Evolutionary conservation across 495 filamentous ascomycete species (phyloP).

Genomic region (Bacidia gigantensis): DNA sequence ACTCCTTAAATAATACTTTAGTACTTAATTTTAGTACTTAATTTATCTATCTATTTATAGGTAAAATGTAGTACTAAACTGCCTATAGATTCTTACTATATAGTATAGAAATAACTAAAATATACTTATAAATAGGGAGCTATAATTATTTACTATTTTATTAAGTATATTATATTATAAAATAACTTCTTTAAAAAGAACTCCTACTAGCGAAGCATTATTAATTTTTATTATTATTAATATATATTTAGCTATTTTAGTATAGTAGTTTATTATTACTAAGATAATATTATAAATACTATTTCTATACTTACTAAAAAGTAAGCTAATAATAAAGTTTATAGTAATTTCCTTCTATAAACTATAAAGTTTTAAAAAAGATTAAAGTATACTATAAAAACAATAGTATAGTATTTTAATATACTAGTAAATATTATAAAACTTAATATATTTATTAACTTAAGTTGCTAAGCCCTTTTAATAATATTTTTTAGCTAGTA

Average conservation of each 20-base stretch:
- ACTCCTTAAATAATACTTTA: background rate
- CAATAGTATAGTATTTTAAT: background rate
- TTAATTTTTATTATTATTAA: constrained; percentile 1
- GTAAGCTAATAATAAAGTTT: no score
- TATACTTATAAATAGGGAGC: background rate
- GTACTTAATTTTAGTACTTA: constrained; percentile 1
- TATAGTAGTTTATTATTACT: no score
- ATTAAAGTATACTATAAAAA: background rate
- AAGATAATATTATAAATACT: background rate
- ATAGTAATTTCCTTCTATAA: background rate
- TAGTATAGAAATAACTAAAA: background rate
- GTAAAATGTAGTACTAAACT: no score
- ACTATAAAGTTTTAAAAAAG: no score
- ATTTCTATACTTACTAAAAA: background rate
- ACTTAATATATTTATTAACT: background rate
- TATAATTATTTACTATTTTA: no score
- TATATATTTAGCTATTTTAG: background rate
- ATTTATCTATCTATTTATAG: background rate
- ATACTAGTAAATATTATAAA: background rate
- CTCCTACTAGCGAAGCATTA: background rate
- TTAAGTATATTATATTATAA: background rate
- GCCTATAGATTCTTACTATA: background rate
- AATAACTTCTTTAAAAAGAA: no score
- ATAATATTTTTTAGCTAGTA: background rate
- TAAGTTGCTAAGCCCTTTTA: background rate